Conservation (phyloP, 108 stramenopile species). For the Nitzschia sp. region DNA sequence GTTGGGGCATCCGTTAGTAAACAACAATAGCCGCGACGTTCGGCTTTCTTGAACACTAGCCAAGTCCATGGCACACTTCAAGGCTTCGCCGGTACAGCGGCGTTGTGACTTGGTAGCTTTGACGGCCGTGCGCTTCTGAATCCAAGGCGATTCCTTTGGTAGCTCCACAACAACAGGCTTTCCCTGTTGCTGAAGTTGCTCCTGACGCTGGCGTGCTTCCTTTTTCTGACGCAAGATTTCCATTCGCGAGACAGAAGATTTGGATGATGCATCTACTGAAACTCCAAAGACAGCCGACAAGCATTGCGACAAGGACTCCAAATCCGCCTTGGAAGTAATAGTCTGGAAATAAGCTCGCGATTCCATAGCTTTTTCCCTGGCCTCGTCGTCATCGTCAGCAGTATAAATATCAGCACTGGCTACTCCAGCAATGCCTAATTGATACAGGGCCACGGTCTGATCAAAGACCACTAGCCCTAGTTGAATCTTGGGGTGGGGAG, state of each 20-base stretch:
- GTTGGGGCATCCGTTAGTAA: constrained; percentile 69
- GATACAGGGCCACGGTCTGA: constrained; percentile 47
- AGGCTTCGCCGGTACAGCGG: constrained; percentile 53
- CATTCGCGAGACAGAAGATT: constrained; percentile 21
- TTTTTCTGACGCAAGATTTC: constrained; percentile 44
- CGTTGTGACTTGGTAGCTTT: constrained; percentile 8
- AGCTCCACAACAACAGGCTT: neutral
- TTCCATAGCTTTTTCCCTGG: constrained; percentile 13
- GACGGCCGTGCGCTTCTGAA: neutral
- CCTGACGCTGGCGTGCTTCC: constrained; percentile 39
- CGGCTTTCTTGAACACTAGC: constrained; percentile 5
- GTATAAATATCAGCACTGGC: constrained; percentile 51
- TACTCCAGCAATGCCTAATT: constrained; percentile 45
- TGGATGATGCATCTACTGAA: constrained; percentile 12
- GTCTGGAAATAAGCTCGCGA: constrained; percentile 26
- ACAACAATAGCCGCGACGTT: constrained; percentile 51
- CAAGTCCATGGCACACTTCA: constrained; percentile 54
- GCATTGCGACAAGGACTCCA: constrained; percentile 25
- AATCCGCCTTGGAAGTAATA: constrained; percentile 7
- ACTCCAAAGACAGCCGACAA: constrained; percentile 48
- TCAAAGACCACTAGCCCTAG: constrained; percentile 57
- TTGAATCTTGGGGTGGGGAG: constrained; percentile 1
- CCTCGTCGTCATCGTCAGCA: neutral
- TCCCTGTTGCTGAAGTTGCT: constrained; percentile 10
- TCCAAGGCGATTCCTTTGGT: constrained; percentile 45